A percentile compares a stretch with the other conserved stretches of the same genome.
Conservation (phyloP, 1,284 basidiomycete genomes). For the Inonotus hispidus region DNA sequence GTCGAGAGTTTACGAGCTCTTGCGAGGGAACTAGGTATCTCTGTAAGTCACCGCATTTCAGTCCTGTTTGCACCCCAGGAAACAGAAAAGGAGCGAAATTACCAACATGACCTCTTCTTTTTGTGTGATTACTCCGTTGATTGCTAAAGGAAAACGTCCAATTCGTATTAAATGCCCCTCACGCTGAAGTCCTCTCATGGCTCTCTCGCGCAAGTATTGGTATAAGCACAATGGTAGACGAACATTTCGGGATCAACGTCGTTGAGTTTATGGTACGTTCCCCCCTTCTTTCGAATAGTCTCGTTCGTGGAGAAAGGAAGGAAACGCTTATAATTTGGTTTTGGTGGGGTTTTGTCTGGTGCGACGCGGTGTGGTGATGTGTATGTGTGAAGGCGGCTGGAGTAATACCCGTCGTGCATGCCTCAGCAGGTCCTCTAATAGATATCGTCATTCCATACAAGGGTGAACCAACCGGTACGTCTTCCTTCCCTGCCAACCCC, state of each 20-base stretch:
- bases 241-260: constrained; percentile 98
- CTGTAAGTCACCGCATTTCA: too few relatives aligned
- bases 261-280: constrained; percentile 91
- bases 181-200: constrained; percentile 61
- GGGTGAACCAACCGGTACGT: constrained; percentile 61
- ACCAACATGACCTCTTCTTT: neutral
- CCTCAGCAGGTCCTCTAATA: constrained; percentile 85
- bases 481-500: neutral
- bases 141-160: constrained; percentile 55
- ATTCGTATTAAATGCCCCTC: constrained; percentile 84
- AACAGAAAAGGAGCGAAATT: too few relatives aligned
- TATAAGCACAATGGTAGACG: constrained; percentile 96
- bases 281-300: neutral
- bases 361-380: too few relatives aligned
- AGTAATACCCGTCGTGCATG: constrained; percentile 88
- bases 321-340: neutral
- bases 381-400: constrained; percentile 71
- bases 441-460: constrained; percentile 87
- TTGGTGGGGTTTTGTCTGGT: too few relatives aligned
- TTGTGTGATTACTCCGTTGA: neutral
- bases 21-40: constrained; percentile 58
- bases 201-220: constrained; percentile 78
- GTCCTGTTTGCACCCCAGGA: too few relatives aligned
- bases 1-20: constrained; percentile 58
- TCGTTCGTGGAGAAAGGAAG: neutral